Evolutionary conservation across 129 eudicot genomes (phyloP).

Genomic region (Escallonia herrerae): DNA sequence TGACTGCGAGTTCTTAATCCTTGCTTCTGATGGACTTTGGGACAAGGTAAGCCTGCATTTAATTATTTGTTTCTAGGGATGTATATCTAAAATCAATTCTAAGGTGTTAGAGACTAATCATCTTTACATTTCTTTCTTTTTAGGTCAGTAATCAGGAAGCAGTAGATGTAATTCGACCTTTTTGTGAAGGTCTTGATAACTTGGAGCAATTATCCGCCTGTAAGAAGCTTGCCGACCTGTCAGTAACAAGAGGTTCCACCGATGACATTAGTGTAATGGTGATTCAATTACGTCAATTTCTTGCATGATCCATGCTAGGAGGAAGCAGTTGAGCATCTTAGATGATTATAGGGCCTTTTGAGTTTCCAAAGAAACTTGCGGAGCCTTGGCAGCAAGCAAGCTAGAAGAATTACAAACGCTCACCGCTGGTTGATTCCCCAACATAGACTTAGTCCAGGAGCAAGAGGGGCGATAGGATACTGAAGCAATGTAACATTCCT

Average conservation of each 20-base stretch:
- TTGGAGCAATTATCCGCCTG: slow-evolving; percentile 46
- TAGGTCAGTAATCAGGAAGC: slow-evolving; percentile 94
- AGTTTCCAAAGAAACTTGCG: too few species aligned
- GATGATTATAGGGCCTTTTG: too few species aligned
- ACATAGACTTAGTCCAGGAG: too few species aligned
- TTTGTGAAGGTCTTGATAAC: slow-evolving; percentile 32
- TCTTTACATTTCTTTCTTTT: background rate
- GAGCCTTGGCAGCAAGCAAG: too few species aligned
- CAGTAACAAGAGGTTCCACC: slow-evolving; percentile 58
- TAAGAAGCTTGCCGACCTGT: slow-evolving; percentile 62
- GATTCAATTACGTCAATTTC: slow-evolving; percentile 41
- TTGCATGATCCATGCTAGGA: slow-evolving; percentile 3
- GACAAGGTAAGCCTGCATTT: slow-evolving; percentile 45
- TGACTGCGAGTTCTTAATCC: slow-evolving; percentile 66
- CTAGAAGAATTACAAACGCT: too few species aligned
- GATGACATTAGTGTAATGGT: slow-evolving; percentile 80
- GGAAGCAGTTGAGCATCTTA: too few species aligned
- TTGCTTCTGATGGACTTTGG: slow-evolving; percentile 97
- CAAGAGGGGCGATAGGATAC: background rate
- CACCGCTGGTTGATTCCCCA: too few species aligned
- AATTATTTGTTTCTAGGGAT: too few species aligned
- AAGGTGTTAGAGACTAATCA: slow-evolving; percentile 4
- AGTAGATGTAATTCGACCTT: slow-evolving; percentile 51
- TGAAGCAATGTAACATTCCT: background rate
- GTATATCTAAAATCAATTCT: background rate